Base-by-base conservation (phyloP, 305 asterid genomes). In the Andrographis paniculata region DNA sequence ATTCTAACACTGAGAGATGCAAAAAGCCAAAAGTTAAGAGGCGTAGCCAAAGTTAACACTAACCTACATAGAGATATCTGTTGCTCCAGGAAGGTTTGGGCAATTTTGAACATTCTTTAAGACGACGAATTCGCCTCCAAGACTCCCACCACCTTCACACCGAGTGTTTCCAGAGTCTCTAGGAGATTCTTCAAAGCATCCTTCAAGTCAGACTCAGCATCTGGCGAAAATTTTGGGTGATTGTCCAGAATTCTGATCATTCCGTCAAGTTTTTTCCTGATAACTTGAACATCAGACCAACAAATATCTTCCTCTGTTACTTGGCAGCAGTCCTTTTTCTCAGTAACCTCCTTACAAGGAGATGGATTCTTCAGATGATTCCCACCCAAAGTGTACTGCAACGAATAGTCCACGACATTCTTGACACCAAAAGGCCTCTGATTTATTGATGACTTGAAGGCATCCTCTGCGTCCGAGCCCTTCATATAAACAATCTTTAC, bases 131-230 rank as follows among this genome's bases (percentile, higher is more conserved):
- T 31, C 37, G 62, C 74, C 6, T 60, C 75, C 67, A 58, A n/a
- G n/a, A n/a, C 51, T 8, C 13, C 49, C 14, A 62, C 57, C 2
- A 74, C 80, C 68, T 60, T 84, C 63, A 76, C 67, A 20, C 49
- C 52, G 40, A 43, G 53, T 1, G 36, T 31, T 21, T 62, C 69
- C 15, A 70, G 77, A 33, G 50, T 61, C 62, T 68, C 74, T 68
- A 68, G 56, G 24, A 85, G 56, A 13, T 15, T 20, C 22, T 59
- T 69, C 31, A 81, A 50, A 63, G 64, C 87, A 2, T 48, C 57
- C 67, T 72, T 72, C 75, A 84, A 62, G 58, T 52, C 31, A 0
- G 59, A 17, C 42, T 58, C 70, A 39, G 62, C 93, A 54, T 59
- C 68, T 0, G 23, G 14, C 1, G 85, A 64, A 14, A 81, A 59